A percentile compares a stretch with the other conserved stretches of the same genome.
Evolutionary conservation across 768 basidiomycete species (phyloP).

Genomic region (Lentinula sp.): DNA sequence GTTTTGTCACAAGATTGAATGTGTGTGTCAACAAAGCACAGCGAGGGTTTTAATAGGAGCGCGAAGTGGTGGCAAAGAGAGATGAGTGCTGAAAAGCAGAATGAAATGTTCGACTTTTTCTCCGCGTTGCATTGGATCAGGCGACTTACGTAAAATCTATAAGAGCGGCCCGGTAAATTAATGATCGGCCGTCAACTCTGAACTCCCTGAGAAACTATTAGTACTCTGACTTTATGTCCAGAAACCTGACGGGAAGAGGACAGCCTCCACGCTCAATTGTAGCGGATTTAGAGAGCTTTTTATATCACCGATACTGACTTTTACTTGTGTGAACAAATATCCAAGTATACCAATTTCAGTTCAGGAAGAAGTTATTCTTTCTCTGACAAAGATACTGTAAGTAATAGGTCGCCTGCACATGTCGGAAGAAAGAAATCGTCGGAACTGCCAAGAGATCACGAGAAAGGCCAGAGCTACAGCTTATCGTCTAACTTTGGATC

Average conservation of each 20-base stretch:
- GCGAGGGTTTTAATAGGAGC: too few species aligned
- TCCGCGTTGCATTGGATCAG: background rate
- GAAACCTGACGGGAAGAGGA: background rate
- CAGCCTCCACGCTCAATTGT: background rate
- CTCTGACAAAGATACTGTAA: background rate
- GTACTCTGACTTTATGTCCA: too few species aligned
- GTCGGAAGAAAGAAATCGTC: constrained; percentile 2
- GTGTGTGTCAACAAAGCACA: too few species aligned
- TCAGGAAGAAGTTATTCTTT: background rate
- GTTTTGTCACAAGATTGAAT: too few species aligned
- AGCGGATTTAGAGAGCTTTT: background rate
- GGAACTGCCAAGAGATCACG: background rate
- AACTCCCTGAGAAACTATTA: too few species aligned
- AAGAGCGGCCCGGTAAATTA: background rate
- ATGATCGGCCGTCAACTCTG: background rate
- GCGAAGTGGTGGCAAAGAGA: background rate
- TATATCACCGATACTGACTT: background rate
- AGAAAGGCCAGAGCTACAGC: background rate
- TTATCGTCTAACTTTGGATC: background rate
- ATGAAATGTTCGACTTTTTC: background rate
- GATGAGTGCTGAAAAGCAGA: background rate
- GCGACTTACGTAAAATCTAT: background rate
- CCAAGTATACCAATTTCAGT: background rate
- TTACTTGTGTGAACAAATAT: background rate
- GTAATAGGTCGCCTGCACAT: background rate